Percentiles rank a stretch among this genome's conserved stretches.
phyloP scores from a whole-genome alignment of 371 early-diverging fungal species.

The Mortierella sp. region DNA sequence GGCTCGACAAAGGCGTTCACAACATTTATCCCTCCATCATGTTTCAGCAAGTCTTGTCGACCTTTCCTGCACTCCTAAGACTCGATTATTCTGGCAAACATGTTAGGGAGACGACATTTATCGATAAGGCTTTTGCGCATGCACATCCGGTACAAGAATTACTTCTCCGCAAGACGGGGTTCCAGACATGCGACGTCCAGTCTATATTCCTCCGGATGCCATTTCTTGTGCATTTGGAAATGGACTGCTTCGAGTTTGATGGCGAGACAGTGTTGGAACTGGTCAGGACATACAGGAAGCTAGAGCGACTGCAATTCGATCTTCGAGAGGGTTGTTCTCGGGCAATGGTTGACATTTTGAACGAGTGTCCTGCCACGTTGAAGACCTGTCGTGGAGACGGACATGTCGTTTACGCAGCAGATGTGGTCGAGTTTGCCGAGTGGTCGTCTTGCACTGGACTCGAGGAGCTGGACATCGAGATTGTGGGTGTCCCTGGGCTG shows the following conservation, averaged over 20 bases:
- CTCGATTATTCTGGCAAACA: neutral
- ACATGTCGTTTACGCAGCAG: neutral
- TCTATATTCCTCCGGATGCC: neutral
- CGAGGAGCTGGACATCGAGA: neutral
- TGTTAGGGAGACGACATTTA: too few relatives aligned
- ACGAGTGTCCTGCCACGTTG: neutral
- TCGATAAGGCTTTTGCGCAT: neutral
- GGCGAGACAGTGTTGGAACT: neutral
- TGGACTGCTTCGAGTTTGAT: neutral
- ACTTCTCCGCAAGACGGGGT: neutral
- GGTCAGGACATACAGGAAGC: neutral
- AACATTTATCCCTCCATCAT: neutral
- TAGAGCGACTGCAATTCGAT: neutral
- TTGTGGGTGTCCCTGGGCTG: neutral
- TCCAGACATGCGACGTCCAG: neutral
- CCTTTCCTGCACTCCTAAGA: neutral
- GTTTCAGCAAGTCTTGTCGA: neutral
- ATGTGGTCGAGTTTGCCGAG: neutral
- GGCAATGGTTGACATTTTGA: neutral
- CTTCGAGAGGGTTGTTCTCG: neutral
- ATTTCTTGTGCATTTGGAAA: neutral
- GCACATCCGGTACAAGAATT: neutral
- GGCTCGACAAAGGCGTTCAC: neutral
- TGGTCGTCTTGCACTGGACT: neutral
- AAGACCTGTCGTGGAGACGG: neutral